Evolutionary conservation across 164 flowering plant genomes (phyloP).

Genomic region (Annona squamosa): DNA sequence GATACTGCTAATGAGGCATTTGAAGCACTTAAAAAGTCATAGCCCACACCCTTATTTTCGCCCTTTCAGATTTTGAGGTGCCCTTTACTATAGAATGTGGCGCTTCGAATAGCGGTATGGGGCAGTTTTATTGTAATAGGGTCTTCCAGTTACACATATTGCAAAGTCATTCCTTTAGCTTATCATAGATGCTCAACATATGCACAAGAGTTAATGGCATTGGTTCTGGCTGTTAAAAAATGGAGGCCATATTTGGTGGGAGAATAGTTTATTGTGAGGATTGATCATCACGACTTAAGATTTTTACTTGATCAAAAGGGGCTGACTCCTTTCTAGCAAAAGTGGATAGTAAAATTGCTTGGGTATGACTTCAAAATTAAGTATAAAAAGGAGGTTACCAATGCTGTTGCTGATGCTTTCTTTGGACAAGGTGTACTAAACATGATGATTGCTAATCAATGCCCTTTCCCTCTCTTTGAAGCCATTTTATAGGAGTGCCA

Average conservation of each 20-base stretch:
- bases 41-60: not conserved
- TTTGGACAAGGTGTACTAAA: not conserved
- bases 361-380: not conserved
- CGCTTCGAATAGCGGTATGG: not conserved
- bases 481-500: not conserved
- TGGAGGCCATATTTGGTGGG: conserved; percentile 1
- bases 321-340: not conserved
- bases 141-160: not conserved
- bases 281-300: not conserved
- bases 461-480: too few species aligned
- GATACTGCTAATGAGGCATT: not conserved
- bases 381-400: not conserved
- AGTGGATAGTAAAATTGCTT: not conserved
- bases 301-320: not conserved
- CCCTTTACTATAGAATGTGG: not conserved
- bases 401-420: not conserved
- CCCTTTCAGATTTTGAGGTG: not conserved
- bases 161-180: not conserved
- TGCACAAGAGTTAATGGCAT: not conserved
- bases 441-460: not conserved
- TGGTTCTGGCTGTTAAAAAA: not conserved
- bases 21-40: not conserved
- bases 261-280: not conserved
- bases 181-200: not conserved
- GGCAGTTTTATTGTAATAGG: not conserved